Evolutionary conservation across 257 asterid genomes (phyloP).

Genomic region (Fraxinus cuspidata): DNA sequence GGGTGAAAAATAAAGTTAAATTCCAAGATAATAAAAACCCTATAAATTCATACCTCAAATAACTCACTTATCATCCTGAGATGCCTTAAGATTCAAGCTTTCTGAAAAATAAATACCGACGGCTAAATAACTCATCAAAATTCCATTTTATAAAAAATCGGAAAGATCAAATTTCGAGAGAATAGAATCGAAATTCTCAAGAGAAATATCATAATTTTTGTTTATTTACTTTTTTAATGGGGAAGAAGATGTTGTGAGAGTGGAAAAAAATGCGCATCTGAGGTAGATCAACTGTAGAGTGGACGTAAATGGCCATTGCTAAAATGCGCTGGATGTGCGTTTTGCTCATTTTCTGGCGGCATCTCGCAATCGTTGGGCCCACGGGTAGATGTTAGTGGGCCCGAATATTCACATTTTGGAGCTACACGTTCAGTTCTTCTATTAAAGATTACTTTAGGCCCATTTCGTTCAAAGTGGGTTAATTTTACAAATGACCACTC

Average conservation of each 20-base stretch:
- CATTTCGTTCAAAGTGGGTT: neutral
- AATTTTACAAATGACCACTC: neutral
- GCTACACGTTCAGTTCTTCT: neutral
- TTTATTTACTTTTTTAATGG: slow-evolving; percentile 15
- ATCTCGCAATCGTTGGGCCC: slow-evolving; percentile 34
- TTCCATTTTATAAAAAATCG: neutral
- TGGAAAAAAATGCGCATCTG: slow-evolving; percentile 33
- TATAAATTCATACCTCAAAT: slow-evolving; percentile 29
- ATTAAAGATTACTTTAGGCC: neutral
- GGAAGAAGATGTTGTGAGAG: slow-evolving; percentile 25
- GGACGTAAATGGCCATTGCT: slow-evolving; percentile 32
- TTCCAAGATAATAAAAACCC: slow-evolving; percentile 16
- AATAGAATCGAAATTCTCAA: slow-evolving; percentile 19
- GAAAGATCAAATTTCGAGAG: neutral
- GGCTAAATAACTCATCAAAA: neutral
- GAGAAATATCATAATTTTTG: slow-evolving; percentile 24
- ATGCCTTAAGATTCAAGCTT: slow-evolving; percentile 28
- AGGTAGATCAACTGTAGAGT: slow-evolving; percentile 23
- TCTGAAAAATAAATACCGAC: slow-evolving; percentile 19
- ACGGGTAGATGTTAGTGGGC: slow-evolving; percentile 6
- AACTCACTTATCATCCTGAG: slow-evolving; percentile 13
- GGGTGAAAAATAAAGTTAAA: slow-evolving; percentile 9
- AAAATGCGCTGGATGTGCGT: slow-evolving; percentile 41
- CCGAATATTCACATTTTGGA: neutral
- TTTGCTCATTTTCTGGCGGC: slow-evolving; percentile 13